Evolutionary conservation across 2,329 filamentous ascomycete species (phyloP), one percentile per base, ranked within the genome.

Genomic region (Spiromastix sp.): DNA sequence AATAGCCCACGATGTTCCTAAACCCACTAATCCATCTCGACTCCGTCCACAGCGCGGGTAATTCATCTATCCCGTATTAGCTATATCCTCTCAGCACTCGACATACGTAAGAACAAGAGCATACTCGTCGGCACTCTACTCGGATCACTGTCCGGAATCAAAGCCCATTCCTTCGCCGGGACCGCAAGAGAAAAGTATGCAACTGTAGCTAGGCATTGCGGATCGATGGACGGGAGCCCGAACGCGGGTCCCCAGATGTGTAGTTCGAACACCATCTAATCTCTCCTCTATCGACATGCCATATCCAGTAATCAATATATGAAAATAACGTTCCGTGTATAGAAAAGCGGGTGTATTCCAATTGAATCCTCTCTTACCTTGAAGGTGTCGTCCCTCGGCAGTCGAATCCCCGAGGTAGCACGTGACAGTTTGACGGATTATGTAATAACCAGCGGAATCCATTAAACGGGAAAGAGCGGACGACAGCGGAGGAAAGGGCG

Each of bases 231-330:
- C 10, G 89, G 80, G 29, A 95, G 74, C 26, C 78, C 79, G 57
- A 94, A 93, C 26, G 84, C 87, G 36, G 85, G 79, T 32, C 87
- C 87, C 81, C 87, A 93, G 52, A 94, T 73, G 61, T 94, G 82
- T 41, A 98, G 74, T 62, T 89, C 75, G 32, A 85, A 63, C 43
- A 75, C 67, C 67, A 72, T 73, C 37, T 39, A 48, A 52, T 42
- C 40, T n/a, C 30, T 25, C 12, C 10, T 17, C 8, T 16, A 16
- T 17, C 21, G 7, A n/a, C 21, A 24, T n/a, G n/a, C n/a, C n/a
- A n/a, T n/a, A n/a, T n/a, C n/a, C n/a, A n/a, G n/a, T n/a, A n/a
- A n/a, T n/a, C n/a, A n/a, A n/a, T n/a, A n/a, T n/a, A n/a, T n/a
- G n/a, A n/a, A n/a, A n/a, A n/a, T n/a, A n/a, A n/a, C n/a, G n/a